Evolutionary conservation across 2,329 filamentous ascomycete genomes (phyloP), one percentile per base, ranked within the genome.

Genomic region (Cladosporium sp.): DNA sequence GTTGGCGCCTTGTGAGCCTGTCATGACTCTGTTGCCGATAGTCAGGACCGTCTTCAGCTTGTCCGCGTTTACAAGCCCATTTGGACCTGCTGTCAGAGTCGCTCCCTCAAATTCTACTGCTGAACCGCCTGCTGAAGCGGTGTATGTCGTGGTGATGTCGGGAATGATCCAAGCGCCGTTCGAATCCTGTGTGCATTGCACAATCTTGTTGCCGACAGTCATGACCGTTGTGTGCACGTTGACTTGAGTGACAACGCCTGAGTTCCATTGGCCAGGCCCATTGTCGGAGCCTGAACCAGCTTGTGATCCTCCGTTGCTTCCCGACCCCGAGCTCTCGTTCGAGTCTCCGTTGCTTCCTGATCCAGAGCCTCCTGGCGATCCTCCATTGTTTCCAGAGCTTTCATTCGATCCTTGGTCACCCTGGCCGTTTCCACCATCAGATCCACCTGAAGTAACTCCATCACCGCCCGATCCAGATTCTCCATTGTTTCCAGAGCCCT

Each of bases 211-310:
- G 21, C 61, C 61, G 12, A 63, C 28, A 1, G 61, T 63, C 23
- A 63, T 63, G 35, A 63, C 26, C 10, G 61, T 63, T 10, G 61
- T 63, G 49, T 63, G 61, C 14, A 62, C 49, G 23, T 53, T 62
- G 35, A 46, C 35, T 28, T 28, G 37, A 6, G 58, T 61, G 14
- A 55, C 58, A 3, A 28, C 23, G 26, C 56, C 37, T 35, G 12
- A 28, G 6, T 40, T 40, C 21, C 35, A 58, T 6, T 29, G 16
- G 44, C 44, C 58, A 16, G 40, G 18, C 10, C 56, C 33, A 12
- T 46, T 21, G 21, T 59, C 21, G 5, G 21, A n/a, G 12, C 35
- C 37, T 12, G 33, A 29, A 7, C 21, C 26, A 5, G 6, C 21
- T 18, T 46, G 23, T 28, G 33, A 29, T 23, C 23, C 21, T 11